phyloP scores from a whole-genome alignment of 805 yeast species.

The Wickerhamiella parazyma region DNA sequence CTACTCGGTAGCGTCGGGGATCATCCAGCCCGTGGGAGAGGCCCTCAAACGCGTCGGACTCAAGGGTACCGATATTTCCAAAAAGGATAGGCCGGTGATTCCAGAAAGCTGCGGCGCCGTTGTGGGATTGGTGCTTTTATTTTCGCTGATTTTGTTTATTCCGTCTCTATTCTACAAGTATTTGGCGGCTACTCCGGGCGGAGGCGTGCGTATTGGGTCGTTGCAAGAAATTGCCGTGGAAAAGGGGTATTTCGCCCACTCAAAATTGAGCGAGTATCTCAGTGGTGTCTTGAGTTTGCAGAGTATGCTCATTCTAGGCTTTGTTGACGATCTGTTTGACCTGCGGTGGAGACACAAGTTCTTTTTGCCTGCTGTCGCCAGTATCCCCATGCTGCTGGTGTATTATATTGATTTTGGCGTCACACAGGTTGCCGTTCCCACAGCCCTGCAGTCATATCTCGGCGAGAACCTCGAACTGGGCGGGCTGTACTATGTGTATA shows the following conservation, averaged over 20 bases:
- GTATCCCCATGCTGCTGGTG: conserved; percentile 79
- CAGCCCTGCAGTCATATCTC: conserved; percentile 31
- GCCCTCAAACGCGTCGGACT: conserved; percentile 40
- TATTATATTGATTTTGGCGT: conserved; percentile 91
- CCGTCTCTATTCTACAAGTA: conserved; percentile 79
- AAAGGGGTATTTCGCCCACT: conserved; percentile 46
- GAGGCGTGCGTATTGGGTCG: conserved; percentile 41
- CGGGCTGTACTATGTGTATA: conserved; percentile 64
- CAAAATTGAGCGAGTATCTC: conserved; percentile 67
- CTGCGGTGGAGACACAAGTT: conserved; percentile 96
- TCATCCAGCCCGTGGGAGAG: conserved; percentile 19
- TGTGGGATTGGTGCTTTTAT: conserved; percentile 65
- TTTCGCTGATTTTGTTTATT: conserved; percentile 68
- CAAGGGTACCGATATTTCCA: conserved; percentile 74
- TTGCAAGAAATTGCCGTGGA: conserved; percentile 10
- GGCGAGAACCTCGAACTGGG: conserved; percentile 56
- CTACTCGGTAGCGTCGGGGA: conserved; percentile 9
- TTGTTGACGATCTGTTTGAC: conserved; percentile 91
- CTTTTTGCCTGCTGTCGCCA: conserved; percentile 86
- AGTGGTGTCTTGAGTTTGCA: conserved; percentile 75
- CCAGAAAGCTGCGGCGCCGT: conserved; percentile 94
- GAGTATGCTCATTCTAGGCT: conserved; percentile 70
- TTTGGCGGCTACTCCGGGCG: conserved; percentile 43
- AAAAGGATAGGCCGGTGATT: conserved; percentile 53
- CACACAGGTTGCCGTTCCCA: conserved; percentile 75